A percentile compares a stretch with the other conserved stretches of the same genome.
phyloP scores from a whole-genome alignment of 164 flowering plant species.

The Nymphaea colorata region DNA sequence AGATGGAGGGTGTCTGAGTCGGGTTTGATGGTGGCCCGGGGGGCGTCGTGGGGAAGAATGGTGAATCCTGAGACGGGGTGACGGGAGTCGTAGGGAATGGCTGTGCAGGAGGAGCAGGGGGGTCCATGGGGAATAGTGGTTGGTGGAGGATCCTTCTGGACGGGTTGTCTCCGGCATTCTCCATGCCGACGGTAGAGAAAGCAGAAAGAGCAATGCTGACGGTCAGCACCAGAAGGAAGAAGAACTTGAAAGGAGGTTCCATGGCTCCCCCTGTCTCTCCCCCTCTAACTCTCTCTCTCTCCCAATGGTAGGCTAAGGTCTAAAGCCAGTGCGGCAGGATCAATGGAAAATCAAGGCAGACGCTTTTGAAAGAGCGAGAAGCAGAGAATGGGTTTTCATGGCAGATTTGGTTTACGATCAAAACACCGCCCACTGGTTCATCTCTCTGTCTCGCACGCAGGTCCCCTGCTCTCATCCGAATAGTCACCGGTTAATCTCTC shows the following conservation, averaged over 20 bases:
- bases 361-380: background rate
- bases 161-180: background rate
- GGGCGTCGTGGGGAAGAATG: conserved; percentile 73
- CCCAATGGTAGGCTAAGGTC: too few species aligned
- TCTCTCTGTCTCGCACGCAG: too few species aligned
- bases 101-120: conserved; percentile 43
- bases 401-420: too few species aligned
- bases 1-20: conserved; percentile 17
- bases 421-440: too few species aligned
- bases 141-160: conserved; percentile 57
- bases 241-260: background rate
- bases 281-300: background rate
- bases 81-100: conserved; percentile 23
- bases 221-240: background rate
- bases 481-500: background rate
- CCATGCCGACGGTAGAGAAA: background rate
- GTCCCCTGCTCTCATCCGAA: too few species aligned
- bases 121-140: conserved; percentile 50
- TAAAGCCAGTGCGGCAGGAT: background rate
- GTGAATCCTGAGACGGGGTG: conserved; percentile 31
- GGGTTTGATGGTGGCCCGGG: conserved; percentile 26
- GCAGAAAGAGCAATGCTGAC: background rate
- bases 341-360: background rate
- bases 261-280: background rate
- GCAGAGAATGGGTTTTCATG: background rate